Conservation (phyloP, 208 protist genomes). For the Wallacemonas sp. region DNA sequence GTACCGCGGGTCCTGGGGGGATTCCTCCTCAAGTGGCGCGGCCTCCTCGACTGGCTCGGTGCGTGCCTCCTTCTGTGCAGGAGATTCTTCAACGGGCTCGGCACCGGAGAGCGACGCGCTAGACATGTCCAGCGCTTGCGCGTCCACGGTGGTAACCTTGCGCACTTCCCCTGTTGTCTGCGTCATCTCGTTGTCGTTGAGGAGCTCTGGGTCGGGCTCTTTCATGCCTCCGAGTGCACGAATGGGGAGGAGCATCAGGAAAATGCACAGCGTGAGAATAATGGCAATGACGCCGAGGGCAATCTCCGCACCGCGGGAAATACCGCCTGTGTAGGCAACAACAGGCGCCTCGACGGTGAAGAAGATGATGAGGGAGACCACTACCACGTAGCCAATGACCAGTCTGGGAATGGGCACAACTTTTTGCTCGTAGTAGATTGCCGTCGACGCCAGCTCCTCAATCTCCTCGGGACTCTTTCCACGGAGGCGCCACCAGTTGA, state of each 20-base stretch:
- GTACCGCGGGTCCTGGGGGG: slow-evolving; percentile 44
- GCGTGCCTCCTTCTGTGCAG: not conserved
- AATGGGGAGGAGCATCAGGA: slow-evolving; percentile 50
- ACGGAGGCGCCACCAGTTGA: slow-evolving; percentile 64
- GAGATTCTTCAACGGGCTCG: not conserved
- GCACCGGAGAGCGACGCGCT: not conserved
- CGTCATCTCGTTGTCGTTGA: slow-evolving; percentile 11
- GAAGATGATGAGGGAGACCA: slow-evolving; percentile 47
- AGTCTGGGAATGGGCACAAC: slow-evolving; percentile 52
- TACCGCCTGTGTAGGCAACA: slow-evolving; percentile 32
- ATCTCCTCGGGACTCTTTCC: slow-evolving; percentile 45
- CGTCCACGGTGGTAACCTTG: not conserved
- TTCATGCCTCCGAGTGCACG: slow-evolving; percentile 48
- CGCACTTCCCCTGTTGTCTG: slow-evolving; percentile 5
- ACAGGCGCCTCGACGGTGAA: slow-evolving; percentile 56
- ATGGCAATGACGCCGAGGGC: slow-evolving; percentile 41
- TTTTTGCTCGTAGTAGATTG: slow-evolving; percentile 48
- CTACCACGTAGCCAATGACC: slow-evolving; percentile 40
- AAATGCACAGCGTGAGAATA: slow-evolving; percentile 36
- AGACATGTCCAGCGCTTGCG: not conserved
- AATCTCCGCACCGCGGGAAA: slow-evolving; percentile 24
- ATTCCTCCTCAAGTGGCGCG: slow-evolving; percentile 2
- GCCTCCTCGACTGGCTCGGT: slow-evolving; percentile 4
- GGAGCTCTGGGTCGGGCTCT: slow-evolving; percentile 27
- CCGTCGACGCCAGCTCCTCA: slow-evolving; percentile 23